Evolutionary conservation across 2,329 filamentous ascomycete genomes (phyloP), one percentile per base, ranked within the genome.

Genomic region (Colletotrichum endophyticum): DNA sequence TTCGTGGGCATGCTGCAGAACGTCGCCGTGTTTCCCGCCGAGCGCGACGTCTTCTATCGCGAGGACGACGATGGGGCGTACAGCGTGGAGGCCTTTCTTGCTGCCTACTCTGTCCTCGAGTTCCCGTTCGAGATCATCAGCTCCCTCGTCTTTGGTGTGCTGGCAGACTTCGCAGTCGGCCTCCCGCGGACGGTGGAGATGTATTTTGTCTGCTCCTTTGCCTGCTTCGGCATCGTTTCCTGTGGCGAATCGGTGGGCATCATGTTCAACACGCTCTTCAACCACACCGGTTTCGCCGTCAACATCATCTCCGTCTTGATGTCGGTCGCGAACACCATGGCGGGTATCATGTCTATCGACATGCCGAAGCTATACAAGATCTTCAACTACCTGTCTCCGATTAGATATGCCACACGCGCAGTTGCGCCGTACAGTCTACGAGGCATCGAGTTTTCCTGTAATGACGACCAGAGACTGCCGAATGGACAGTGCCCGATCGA

Each of bases 1-100:
- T 94, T 94, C 79, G 91, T 95, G 3, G 94, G 94, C 32, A 95
- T 96, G 94, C 88, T 96, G 15, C 94, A 96, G 82, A 95, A 95
- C 80, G 92, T 95, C 6, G 93, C 94, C 5, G 89, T 95, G 9
- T 95, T 95, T 80, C 94, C 94, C 0, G 86, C 86, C 56, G 94
- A 95, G 81, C 89, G 93, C 6, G 93, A 95, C 73, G 94, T 95
- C 1, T 96, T 95, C 82, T 95, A 95, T 81, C 90, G 93, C 78
- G 94, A 96, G 84, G 91, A 94, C 79, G 93, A 93, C 76, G 94
- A 96, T 82, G 90, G 91, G 8, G 92, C 94, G 3, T 96, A 96
- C 81, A 88, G 91, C 6, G 90, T 93, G 2, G 92, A 94, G 78
- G 91, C 93, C 0, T 96, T 96, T 84, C 89, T 95, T 30, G 84